A percentile compares a stretch with the other conserved stretches of the same genome.
Evolutionary conservation across 176 grass and related monocot genomes (phyloP).

Genomic region (Pharus latifolius): DNA sequence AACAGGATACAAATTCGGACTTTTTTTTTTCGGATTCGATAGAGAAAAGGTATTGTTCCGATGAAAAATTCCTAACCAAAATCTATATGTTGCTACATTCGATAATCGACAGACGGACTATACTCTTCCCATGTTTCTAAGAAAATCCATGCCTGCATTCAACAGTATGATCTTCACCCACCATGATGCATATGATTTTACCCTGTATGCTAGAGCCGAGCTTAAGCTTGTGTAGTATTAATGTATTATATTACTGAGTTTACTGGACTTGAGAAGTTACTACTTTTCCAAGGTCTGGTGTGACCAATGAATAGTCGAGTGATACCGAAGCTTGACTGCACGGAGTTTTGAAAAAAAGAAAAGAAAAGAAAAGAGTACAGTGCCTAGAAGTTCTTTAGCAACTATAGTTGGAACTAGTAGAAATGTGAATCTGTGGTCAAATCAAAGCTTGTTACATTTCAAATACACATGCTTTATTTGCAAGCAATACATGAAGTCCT

Average conservation of each 20-base stretch:
- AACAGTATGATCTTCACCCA: too few relatives aligned
- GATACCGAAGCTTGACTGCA: constrained; percentile 33
- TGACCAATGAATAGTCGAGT: constrained; percentile 27
- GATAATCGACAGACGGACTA: too few relatives aligned
- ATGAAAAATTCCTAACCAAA: too few relatives aligned
- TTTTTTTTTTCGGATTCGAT: too few relatives aligned
- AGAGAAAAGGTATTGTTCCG: too few relatives aligned
- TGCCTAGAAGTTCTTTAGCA: constrained; percentile 7
- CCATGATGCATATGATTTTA: too few relatives aligned
- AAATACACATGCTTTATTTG: constrained; percentile 25
- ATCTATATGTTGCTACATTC: too few relatives aligned
- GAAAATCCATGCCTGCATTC: too few relatives aligned
- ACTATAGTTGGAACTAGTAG: not conserved
- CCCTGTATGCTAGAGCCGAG: not conserved
- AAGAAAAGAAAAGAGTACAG: too few relatives aligned
- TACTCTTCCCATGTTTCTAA: too few relatives aligned
- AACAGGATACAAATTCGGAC: too few relatives aligned
- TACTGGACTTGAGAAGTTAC: constrained; percentile 1
- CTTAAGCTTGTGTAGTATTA: not conserved
- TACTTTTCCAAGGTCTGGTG: not conserved
- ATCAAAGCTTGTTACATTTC: too few relatives aligned
- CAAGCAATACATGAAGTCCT: constrained; percentile 17
- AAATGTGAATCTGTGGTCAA: constrained; percentile 22
- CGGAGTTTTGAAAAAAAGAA: constrained; percentile 25
- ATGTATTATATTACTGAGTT: not conserved